These are phyloP conservation scores for Dioszegia aurantiaca DNA, from an alignment of 768 basidiomycete genomes.

Conservation along the genomic window DNA sequence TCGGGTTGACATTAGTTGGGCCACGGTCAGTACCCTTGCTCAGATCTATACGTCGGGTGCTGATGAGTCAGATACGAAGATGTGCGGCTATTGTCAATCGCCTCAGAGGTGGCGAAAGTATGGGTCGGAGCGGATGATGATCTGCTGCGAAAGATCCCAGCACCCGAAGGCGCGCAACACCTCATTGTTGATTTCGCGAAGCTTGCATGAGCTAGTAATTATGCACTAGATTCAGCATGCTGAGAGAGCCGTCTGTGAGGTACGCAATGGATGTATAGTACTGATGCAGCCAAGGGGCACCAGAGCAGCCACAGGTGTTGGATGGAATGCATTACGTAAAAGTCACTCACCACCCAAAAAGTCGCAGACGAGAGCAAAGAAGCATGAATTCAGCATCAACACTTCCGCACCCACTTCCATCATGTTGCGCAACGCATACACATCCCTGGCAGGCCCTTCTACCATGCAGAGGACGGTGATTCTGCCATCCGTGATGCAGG, in stretches of 20 bases:
- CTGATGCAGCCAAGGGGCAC: too few species aligned
- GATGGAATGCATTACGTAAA: too few species aligned
- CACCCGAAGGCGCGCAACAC: neutral
- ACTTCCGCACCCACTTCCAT: neutral
- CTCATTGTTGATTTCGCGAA: neutral
- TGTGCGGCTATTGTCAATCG: constrained; percentile 33
- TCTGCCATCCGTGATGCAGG: neutral
- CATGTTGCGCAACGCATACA: constrained; percentile 3
- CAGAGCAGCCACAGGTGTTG: too few species aligned
- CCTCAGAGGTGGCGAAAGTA: constrained; percentile 33
- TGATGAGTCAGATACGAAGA: constrained; percentile 38
- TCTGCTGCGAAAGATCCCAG: constrained; percentile 7
- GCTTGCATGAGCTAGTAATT: too few species aligned
- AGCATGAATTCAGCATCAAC: too few species aligned
- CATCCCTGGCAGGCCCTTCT: constrained; percentile 1
- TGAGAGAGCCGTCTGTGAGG: too few species aligned
- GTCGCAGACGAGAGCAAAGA: too few species aligned
- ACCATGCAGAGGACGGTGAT: neutral
- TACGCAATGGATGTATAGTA: too few species aligned
- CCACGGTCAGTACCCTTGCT: constrained; percentile 5
- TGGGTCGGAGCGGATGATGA: constrained; percentile 30
- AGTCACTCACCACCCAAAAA: too few species aligned
- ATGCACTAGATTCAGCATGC: too few species aligned
- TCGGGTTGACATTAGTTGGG: constrained; percentile 49
- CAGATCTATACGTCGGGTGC: neutral